Conservation (phyloP, 2,329 filamentous ascomycete genomes). For the Calonectria honghensis region DNA sequence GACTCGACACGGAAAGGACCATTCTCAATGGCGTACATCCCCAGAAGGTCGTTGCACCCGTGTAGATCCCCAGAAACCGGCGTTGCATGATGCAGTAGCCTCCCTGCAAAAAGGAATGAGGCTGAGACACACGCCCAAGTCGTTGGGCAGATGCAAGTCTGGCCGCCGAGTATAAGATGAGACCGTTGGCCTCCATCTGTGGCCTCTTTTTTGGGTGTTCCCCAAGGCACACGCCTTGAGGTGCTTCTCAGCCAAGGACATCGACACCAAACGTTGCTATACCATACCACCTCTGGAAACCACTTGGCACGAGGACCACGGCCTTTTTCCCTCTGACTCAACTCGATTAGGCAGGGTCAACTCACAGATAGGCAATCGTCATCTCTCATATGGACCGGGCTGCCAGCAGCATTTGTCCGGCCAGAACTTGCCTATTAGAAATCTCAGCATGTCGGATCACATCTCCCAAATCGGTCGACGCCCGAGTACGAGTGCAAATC, state of each 20-base stretch:
- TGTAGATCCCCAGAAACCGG: constrained; percentile 31
- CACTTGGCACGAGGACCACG: constrained; percentile 18
- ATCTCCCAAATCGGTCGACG: constrained; percentile 18
- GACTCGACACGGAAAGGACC: neutral
- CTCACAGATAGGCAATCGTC: neutral
- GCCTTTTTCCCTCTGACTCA: neutral
- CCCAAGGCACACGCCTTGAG: constrained; percentile 4
- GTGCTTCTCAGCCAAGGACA: neutral
- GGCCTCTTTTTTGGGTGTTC: constrained; percentile 1
- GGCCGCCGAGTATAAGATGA: constrained; percentile 38
- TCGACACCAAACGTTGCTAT: constrained; percentile 10
- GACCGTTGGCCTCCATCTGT: constrained; percentile 23
- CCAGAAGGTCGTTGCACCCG: neutral
- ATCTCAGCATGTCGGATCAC: constrained; percentile 1
- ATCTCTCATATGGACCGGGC: constrained; percentile 10
- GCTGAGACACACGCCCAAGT: constrained; percentile 27
- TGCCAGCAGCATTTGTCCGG: neutral
- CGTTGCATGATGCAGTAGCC: constrained; percentile 31
- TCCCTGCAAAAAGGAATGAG: constrained; percentile 31
- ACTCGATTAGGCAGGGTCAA: constrained; percentile 5
- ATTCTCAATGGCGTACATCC: constrained; percentile 31
- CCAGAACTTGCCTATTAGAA: constrained; percentile 8
- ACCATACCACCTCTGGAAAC: constrained; percentile 5
- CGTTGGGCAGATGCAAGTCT: constrained; percentile 17
- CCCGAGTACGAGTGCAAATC: constrained; percentile 10